Evolutionary conservation across 129 eudicot species (phyloP), one percentile per base, ranked within the genome.

Genomic region (Arctium minus): DNA sequence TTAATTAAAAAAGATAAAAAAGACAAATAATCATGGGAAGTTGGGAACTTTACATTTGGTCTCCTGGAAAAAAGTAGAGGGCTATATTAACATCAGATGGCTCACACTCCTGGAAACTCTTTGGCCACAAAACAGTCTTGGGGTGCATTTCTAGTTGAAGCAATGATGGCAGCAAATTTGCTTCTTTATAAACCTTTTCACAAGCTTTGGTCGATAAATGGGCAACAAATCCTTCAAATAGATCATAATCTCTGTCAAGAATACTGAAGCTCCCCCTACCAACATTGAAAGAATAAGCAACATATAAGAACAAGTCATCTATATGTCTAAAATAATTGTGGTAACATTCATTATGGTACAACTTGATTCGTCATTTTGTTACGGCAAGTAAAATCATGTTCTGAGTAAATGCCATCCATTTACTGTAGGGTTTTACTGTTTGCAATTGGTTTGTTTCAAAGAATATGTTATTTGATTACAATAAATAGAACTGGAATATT

Each of bases 141-240:
- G 91, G 90, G 73, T 83, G 83, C 89, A 87, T 89, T 87, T 87
- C 79, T 62, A 89, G 46, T 72, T 60, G 56, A 74, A 91, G 86
- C 70, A 53, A 56, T 8, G 89, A 67, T 46, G 90, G 86, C 44
- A 91, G 81, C 71, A 39, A 64, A 30, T 36, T 74, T 48, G 96
- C 91, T 70, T 84, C 91, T 1, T 83, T 69, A 77, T 35, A 76
- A 31, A 86, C 96, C 77, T 83, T 83, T 6, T 27, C 38, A 80
- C 96, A 81, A 18, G 89, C 93, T 86, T 81, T 85, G 78, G 18
- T 84, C 29, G 96, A 91, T 72, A 89, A 30, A 78, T 89, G 96
- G 33, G 85, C 91, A 35, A 79, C 84, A 74, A 87, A 40, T 53
- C 91, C 91, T 38, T 79, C 90, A 71, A 79, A 56, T n/a, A 5